Percentiles rank a stretch among this genome's conserved stretches.
phyloP scores from a whole-genome alignment of 2,329 filamentous ascomycete genomes.

The Colletotrichum viniferum region DNA sequence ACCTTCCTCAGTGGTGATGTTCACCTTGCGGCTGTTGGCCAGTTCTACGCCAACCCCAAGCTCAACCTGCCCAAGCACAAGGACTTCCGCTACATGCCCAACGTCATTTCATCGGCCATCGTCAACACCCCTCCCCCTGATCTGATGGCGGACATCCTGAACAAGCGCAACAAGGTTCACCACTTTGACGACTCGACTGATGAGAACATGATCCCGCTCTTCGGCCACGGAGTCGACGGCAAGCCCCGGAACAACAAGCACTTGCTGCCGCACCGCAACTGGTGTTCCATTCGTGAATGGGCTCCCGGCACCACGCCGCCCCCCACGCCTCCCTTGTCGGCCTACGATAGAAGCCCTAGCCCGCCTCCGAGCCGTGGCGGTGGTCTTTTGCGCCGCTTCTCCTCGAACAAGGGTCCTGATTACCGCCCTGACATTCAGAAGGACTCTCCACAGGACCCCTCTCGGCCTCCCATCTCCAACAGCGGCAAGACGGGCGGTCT shows the following conservation, averaged over 20 bases:
- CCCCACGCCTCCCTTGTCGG: constrained; percentile 63
- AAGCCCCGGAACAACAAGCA: constrained; percentile 90
- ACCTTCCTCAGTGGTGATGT: constrained; percentile 95
- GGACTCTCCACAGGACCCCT: constrained; percentile 36
- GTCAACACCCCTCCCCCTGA: constrained; percentile 90
- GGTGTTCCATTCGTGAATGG: constrained; percentile 91
- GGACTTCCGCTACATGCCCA: constrained; percentile 96
- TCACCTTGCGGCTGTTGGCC: constrained; percentile 88
- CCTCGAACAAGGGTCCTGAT: constrained; percentile 41
- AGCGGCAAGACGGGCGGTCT: constrained; percentile 27
- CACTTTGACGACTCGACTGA: constrained; percentile 80
- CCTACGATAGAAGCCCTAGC: constrained; percentile 46
- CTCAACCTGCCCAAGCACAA: constrained; percentile 80
- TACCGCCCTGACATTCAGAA: constrained; percentile 41
- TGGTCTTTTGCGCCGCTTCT: constrained; percentile 51
- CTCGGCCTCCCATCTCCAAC: constrained; percentile 55
- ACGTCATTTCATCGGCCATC: constrained; percentile 92
- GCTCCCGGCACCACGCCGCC: constrained; percentile 77
- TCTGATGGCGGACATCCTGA: constrained; percentile 87
- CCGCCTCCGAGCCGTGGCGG: constrained; percentile 36
- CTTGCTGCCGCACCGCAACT: constrained; percentile 88
- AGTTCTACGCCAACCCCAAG: constrained; percentile 93
- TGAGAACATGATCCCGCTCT: constrained; percentile 95
- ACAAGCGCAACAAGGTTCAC: constrained; percentile 86
- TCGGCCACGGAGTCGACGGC: constrained; percentile 86